Evolutionary conservation across 495 filamentous ascomycete species (phyloP), one percentile per base, ranked within the genome.

Genomic region (Penicillium daleae): DNA sequence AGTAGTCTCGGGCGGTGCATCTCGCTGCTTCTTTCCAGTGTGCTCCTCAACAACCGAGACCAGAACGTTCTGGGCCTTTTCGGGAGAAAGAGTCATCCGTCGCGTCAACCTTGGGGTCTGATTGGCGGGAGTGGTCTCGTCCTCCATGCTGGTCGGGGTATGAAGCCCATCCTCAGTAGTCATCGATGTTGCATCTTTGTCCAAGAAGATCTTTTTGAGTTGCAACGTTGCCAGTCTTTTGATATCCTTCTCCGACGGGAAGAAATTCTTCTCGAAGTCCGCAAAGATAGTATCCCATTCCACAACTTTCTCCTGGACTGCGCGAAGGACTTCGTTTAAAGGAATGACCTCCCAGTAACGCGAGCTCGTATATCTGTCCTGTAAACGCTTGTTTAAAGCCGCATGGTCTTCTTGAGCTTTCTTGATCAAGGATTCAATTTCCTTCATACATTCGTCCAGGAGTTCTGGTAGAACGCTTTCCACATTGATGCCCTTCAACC

Each of bases 201-300:
- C 94, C 19, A 96, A 84, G 73, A 98, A 99, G 57, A 99, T 90
- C 71, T 95, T 97, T 75, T 90, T 95, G 53, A 99, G 81, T 66
- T 99, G 96, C 35, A 97, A 82, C 26, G 93, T 90, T 44, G 96
- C 94, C 53, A 99, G 79, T 64, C 93, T 86, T 61, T 92, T 86
- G 62, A 99, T 97, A 77, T 99, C 96, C 67, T 97, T 98, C 68
- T 99, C 96, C 0, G 93, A 97, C 17, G 92, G 92, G 70, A 99
- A 93, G 75, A 95, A 99, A 64, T 93, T 91, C 54, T 86, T 86
- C 69, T 99, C 96, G 61, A 99, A 97, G 33, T 91, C 88, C 35
- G 86, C 85, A 74, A 99, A 99, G 4, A 84, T 85, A 24, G 85
- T 86, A 67, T 99, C 96, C 96, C 96, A 99, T 66, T 92, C 91